phyloP scores from a whole-genome alignment of 2,329 filamentous ascomycete species.

The Raffaelea albimanens region DNA sequence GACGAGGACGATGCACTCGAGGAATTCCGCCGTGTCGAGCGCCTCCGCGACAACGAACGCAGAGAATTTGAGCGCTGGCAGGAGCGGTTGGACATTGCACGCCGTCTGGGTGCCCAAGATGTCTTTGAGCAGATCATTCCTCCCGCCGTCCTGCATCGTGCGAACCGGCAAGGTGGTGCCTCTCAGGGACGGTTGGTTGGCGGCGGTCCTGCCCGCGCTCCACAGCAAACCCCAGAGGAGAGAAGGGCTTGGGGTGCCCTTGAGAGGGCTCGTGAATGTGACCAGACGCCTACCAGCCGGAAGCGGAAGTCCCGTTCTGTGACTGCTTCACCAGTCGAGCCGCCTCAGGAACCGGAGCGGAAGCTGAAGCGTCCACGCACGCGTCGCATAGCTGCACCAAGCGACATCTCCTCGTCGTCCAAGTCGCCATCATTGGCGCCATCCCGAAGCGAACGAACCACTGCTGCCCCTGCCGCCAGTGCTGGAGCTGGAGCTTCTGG shows the following conservation, averaged over 20 bases:
- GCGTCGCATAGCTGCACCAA: slow-evolving; percentile 47
- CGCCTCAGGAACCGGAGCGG: slow-evolving; percentile 62
- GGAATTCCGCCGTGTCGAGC: slow-evolving; percentile 43
- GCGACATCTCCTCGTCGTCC: slow-evolving; percentile 32
- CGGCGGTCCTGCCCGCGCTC: too few relatives aligned
- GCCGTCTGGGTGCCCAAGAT: slow-evolving; percentile 64
- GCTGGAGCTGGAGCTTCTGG: too few relatives aligned
- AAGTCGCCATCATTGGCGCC: slow-evolving; percentile 11
- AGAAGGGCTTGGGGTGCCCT: slow-evolving; percentile 82
- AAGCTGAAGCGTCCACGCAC: slow-evolving; percentile 84
- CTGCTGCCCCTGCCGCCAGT: neutral
- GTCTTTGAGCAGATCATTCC: slow-evolving; percentile 58
- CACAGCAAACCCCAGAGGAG: slow-evolving; percentile 56
- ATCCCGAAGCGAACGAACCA: neutral
- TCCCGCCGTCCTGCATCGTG: slow-evolving; percentile 45
- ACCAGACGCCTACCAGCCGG: slow-evolving; percentile 43
- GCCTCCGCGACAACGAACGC: slow-evolving; percentile 40
- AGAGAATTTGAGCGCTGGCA: slow-evolving; percentile 68
- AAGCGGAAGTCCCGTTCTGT: slow-evolving; percentile 68
- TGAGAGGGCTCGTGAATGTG: slow-evolving; percentile 68
- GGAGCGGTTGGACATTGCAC: slow-evolving; percentile 71
- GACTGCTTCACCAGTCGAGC: slow-evolving; percentile 61
- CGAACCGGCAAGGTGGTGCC: slow-evolving; percentile 38
- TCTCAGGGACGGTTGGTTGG: neutral
- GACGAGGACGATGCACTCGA: slow-evolving; percentile 60